These are phyloP conservation scores for Fusarium albidum DNA, from an alignment of 2,329 filamentous ascomycete genomes.

Conservation along the genomic window DNA sequence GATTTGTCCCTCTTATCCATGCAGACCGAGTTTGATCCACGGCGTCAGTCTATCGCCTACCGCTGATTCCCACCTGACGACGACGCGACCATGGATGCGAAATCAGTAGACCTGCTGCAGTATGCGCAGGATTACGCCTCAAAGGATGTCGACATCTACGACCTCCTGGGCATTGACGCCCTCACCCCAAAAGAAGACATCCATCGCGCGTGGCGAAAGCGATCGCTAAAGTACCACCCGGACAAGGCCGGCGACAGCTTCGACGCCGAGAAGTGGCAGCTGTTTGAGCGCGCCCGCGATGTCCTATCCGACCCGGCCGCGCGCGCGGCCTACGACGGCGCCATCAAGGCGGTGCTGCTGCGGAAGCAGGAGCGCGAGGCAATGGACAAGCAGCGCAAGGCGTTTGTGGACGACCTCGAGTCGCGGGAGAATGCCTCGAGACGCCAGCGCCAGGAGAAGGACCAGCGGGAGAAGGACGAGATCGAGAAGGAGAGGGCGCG, in stretches of 20 bases:
- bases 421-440: conserved; percentile 74
- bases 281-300: conserved; percentile 86
- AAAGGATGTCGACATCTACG: conserved; percentile 78
- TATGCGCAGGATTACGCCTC: conserved; percentile 67
- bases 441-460: conserved; percentile 61
- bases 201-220: conserved; percentile 83
- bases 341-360: conserved; percentile 74
- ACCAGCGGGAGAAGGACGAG: conserved; percentile 45
- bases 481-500: conserved; percentile 49
- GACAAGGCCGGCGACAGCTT: conserved; percentile 84
- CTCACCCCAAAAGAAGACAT: conserved; percentile 76
- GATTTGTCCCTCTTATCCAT: not conserved
- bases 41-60: not conserved
- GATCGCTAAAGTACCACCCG: conserved; percentile 89
- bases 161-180: conserved; percentile 72
- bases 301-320: conserved; percentile 76
- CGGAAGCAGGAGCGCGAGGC: conserved; percentile 75
- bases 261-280: conserved; percentile 84
- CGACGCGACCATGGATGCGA: conserved; percentile 43
- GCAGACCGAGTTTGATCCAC: not conserved
- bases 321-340: conserved; percentile 80
- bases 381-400: conserved; percentile 75
- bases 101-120: conserved; percentile 58
- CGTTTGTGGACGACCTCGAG: conserved; percentile 89
- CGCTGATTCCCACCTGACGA: not conserved